Evolutionary conservation across 805 yeast genomes (phyloP).

Genomic region (Cyberlindnera amylophila): DNA sequence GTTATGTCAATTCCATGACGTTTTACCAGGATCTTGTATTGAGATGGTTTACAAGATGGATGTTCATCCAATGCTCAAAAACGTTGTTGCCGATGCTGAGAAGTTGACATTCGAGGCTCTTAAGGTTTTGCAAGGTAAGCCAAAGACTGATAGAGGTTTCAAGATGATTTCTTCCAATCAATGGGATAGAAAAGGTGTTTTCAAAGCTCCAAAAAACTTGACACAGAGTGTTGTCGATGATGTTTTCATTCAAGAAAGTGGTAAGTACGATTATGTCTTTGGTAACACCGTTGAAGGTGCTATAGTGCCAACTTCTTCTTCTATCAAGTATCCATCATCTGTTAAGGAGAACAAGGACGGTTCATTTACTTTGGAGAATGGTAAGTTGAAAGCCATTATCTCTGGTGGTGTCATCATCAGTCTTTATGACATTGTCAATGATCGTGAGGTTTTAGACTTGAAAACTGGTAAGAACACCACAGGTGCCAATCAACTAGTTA

Average conservation of each 20-base stretch:
- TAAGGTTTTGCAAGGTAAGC: slow-evolving; percentile 12
- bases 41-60: slow-evolving; percentile 89
- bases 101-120: slow-evolving; percentile 44
- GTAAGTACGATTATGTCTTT: slow-evolving; percentile 22
- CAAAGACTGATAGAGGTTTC: slow-evolving; percentile 22
- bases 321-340: slow-evolving; percentile 45
- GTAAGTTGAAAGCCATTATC: slow-evolving; percentile 46
- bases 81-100: slow-evolving; percentile 51
- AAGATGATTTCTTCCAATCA: slow-evolving; percentile 51
- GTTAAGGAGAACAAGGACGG: slow-evolving; percentile 40
- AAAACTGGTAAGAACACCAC: slow-evolving; percentile 38
- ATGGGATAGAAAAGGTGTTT: slow-evolving; percentile 50
- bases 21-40: slow-evolving; percentile 95
- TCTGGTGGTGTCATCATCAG: slow-evolving; percentile 59
- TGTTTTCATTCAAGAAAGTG: slow-evolving; percentile 16
- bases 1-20: slow-evolving; percentile 94
- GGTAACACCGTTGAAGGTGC: slow-evolving; percentile 7
- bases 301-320: slow-evolving; percentile 12
- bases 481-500: slow-evolving; percentile 77
- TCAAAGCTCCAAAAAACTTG: slow-evolving; percentile 31
- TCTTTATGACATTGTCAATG: slow-evolving; percentile 53
- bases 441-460: slow-evolving; percentile 64
- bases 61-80: slow-evolving; percentile 72
- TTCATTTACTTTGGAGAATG: slow-evolving; percentile 53
- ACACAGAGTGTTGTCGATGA: not conserved